Base-by-base conservation (phyloP, 129 eudicot species). In the Deinandra increscens region DNA sequence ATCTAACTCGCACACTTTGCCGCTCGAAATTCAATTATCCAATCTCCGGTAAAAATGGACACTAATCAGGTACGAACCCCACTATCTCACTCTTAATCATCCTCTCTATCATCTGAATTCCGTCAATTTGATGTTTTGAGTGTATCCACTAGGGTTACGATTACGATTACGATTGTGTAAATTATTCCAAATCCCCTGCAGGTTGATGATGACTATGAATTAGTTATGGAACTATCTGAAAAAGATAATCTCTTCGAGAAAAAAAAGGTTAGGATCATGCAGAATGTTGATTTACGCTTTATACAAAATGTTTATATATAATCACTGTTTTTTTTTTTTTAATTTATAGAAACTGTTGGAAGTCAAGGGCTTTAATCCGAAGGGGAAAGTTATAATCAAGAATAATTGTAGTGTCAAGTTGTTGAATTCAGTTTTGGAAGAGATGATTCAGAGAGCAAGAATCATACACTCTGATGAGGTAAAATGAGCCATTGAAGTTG, bases 391-490 rank as follows among this genome's bases (percentile, higher is more conserved):
- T 46, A 38, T 36, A 58, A 51, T 86, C 37, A 77, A 77, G 54
- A 83, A 78, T 72, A 44, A 75, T 37, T 60, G 44, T 66, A 69
- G 67, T 55, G 65, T 75, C 0, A 71, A 70, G 11, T 44, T 34
- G 50, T 64, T 80, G 67, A 78, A 79, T 69, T 76, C 77, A 33
- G 42, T 78, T 51, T 80, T 88, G 80, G 79, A 79, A 19, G 29
- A 49, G 33, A 75, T 92, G 86, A 78, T 84, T 65, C 83, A 80
- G 53, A 80, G 76, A 70, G 91, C 91, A 22, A 83, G 98, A 68
- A 79, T 88, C 72, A 70, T 84, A 53, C 54, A 68, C 74, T 81
- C 87, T 19, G 76, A 84, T 68, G 91, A 88, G 96, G 98, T 92
- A 77, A 64, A 44, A n/a, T 72, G 75, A 44, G 5, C 22, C 9